Evolutionary conservation across 225 moss, liverwort and hornwort genomes (phyloP), one percentile per base, ranked within the genome.

Genomic region (Neckera pumila): DNA sequence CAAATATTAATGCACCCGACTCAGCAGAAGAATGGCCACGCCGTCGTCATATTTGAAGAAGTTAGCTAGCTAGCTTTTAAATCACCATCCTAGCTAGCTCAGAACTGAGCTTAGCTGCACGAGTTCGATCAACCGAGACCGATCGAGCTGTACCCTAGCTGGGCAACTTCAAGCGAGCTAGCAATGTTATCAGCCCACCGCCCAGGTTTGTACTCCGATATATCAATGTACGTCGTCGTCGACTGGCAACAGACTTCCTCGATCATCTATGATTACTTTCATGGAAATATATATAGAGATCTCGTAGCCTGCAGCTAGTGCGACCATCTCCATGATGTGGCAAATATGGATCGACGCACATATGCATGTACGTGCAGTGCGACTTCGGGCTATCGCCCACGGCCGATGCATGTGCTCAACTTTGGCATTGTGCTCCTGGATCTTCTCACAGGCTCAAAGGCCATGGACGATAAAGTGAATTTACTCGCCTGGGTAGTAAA

Each of bases 281-380:
- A 94, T 94, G 94, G 93, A 93, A n/a, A n/a, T n/a, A n/a, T n/a
- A 70, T 91, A 86, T 36, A 93, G 23, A 76, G 36, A 54, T 76
- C 22, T 22, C 36, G 54, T 15, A 36, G 36, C 12, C 23, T 76
- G 93, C 31, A 95, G 94, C 83, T 87, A 93, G 18, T 93, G 93
- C 66, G 95, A 95, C 36, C 83, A 91, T 40, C 85, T 94, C 26
- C 94, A 96, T 73, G 94, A 90, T 69, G 76, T 36, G 22, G 53
- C 14, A 76, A 76, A 20, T 51, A 34, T 76, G 76, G 53, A 76
- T 76, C 34, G 76, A 53, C 34, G 53, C 53, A 53, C 53, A 34
- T 21, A 18, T 14, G 76, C 36, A 18, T 14, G 76, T 53, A 53
- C 53, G 22, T 76, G 76, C 34, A 22, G 34, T 76, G 53, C 36